Base-by-base conservation (phyloP, 202 grass and related monocot genomes). In the Dendrocalamus latiflorus region DNA sequence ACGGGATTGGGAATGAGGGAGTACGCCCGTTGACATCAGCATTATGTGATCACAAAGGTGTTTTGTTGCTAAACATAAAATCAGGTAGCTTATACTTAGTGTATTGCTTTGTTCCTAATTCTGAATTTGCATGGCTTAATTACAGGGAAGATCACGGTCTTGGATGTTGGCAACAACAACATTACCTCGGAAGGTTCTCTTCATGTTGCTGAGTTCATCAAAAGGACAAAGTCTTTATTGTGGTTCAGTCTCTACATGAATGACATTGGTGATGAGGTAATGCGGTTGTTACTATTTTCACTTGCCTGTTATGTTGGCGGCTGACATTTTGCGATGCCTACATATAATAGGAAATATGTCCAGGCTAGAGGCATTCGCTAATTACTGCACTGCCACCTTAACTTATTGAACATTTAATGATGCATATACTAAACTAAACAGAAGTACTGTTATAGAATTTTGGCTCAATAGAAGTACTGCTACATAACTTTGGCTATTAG, bases 171-270 rank as follows among this genome's bases (percentile, higher is more conserved):
- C 49, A 99, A 95, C 89, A 99, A 95, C 72, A 88, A 93, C 70
- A 95, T 99, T 84, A 83, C 83, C 54, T 83, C 91, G 0, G 86
- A 95, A 86, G 96, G 96, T 87, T 90, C 91, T 68, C 85, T 74
- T 55, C 85, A 90, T 76, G 88, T 95, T 78, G 93, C 96, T 2
- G 85, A 88, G 17, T 95, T 87, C 84, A 90, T 99, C 65, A 90
- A 80, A 87, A 93, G 72, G 64, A 95, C 93, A 37, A 94, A 89
- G 72, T 93, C 87, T 75, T 90, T 99, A 81, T 59, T 88, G 59
- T 99, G 96, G 96, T 75, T 99, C 81, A 95, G 94, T 83, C 93
- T 99, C 42, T 99, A 93, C 81, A 99, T 99, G 93, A 95, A 95
- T 48, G 96, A 99, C 64, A 89, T 99, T 45, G 76, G 93, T 1